A percentile compares a stretch with the other conserved stretches of the same genome.
phyloP scores from a whole-genome alignment of 2,329 filamentous ascomycete species.

The Xylariales sp. region DNA sequence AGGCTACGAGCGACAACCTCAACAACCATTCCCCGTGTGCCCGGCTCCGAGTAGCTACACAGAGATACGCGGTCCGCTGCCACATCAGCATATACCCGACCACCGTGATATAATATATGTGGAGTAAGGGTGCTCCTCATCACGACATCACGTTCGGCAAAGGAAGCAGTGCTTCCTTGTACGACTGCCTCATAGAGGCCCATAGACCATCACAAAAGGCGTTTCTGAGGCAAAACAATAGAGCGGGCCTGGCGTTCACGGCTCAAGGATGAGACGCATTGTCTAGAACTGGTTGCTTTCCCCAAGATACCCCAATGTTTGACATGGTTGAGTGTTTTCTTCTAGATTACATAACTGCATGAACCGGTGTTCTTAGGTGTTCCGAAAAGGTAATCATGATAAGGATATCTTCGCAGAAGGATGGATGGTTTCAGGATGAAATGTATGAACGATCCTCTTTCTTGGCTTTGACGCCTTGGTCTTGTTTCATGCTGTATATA shows the following conservation, averaged over 20 bases:
- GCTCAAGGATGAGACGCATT: slow-evolving; percentile 19
- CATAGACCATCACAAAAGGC: slow-evolving; percentile 16
- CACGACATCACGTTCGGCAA: not conserved
- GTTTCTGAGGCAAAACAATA: slow-evolving; percentile 20
- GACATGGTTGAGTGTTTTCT: slow-evolving; percentile 29
- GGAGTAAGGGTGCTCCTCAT: slow-evolving; percentile 34
- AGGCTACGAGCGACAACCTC: slow-evolving; percentile 36
- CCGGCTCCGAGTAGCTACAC: slow-evolving; percentile 39
- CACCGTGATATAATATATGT: slow-evolving; percentile 43
- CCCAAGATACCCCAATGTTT: slow-evolving; percentile 43
- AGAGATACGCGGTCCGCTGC: slow-evolving; percentile 34
- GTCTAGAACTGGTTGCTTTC: slow-evolving; percentile 29
- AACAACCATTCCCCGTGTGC: slow-evolving; percentile 38
- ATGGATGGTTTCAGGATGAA: not conserved
- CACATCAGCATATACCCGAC: slow-evolving; percentile 37
- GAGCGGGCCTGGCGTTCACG: slow-evolving; percentile 32
- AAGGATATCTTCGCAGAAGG: not conserved
- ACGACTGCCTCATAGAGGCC: slow-evolving; percentile 18
- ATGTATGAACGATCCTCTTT: not conserved
- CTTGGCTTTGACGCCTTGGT: slow-evolving; percentile 9
- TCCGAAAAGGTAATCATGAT: not conserved
- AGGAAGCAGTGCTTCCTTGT: slow-evolving; percentile 2
- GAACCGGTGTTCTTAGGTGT: slow-evolving; percentile 37
- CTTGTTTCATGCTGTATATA: slow-evolving; percentile 30
- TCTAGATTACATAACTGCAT: slow-evolving; percentile 35